Evolutionary conservation across 495 filamentous ascomycete species (phyloP).

Genomic region (Lentithecium fluviatile): DNA sequence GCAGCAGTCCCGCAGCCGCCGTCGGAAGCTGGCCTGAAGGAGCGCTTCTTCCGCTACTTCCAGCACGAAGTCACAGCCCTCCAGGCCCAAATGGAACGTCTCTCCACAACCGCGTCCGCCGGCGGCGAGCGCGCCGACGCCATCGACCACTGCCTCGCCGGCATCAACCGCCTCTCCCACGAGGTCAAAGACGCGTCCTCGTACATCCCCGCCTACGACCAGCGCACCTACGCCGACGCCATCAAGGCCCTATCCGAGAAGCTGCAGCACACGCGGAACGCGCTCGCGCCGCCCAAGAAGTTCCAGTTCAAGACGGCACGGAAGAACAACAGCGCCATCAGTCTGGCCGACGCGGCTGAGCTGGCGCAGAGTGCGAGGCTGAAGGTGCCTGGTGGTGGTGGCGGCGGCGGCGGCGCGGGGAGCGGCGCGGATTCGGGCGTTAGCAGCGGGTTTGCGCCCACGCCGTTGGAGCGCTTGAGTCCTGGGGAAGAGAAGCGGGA

Average conservation of each 20-base stretch:
- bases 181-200: conserved; percentile 67
- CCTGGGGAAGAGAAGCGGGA: conserved; percentile 42
- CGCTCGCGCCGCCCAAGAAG: conserved; percentile 62
- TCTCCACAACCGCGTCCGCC: conserved; percentile 52
- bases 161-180: conserved; percentile 64
- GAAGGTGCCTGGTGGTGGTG: conserved; percentile 44
- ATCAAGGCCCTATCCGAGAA: conserved; percentile 68
- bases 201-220: conserved; percentile 74
- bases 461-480: conserved; percentile 54
- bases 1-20: conserved; percentile 1
- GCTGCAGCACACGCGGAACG: conserved; percentile 56
- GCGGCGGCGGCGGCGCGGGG: conserved; percentile 43
- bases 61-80: conserved; percentile 69
- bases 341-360: conserved; percentile 56
- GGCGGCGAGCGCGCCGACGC: conserved; percentile 61
- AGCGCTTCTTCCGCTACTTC: conserved; percentile 77
- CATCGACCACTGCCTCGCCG: conserved; percentile 65
- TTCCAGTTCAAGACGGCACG: conserved; percentile 67
- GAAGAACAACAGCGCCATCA: conserved; percentile 58
- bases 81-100: conserved; percentile 60
- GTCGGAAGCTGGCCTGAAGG: conserved; percentile 57
- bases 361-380: conserved; percentile 51
- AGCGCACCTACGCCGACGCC: conserved; percentile 65
- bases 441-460: conserved; percentile 38
- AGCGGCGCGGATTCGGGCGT: conserved; percentile 44